Base-by-base conservation (phyloP, 169 alveolate species). In the Amoebophrya sp. region DNA sequence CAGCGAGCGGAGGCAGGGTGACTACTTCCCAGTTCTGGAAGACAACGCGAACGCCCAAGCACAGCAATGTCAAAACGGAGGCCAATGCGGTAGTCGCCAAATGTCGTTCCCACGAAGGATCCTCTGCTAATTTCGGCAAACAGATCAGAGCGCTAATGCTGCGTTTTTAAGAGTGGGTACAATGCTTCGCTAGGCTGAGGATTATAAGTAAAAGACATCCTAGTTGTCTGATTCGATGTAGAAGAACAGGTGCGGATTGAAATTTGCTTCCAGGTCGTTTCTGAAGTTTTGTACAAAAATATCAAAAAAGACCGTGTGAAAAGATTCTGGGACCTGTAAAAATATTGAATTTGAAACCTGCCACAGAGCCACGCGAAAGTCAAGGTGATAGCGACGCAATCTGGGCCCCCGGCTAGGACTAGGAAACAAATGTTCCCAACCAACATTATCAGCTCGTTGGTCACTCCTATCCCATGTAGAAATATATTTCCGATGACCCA, bases 1-100 rank as follows among this genome's bases (percentile, higher is more conserved):
- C 83, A 6, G 83, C 83, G 2, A 65, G 83, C 83, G 83, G 83
- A 6, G 83, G 83, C 83, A 65, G 33, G 39, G 83, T 65, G 83
- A 65, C 83, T 36, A 65, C 36, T 18, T 65, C 83, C 83, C 83
- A 65, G 26, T 65, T 65, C 36, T 1, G 2, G 83, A 65, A 65
- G 33, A 6, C 12, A 10, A 10, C 33, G 39, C 83, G 2, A 10
- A 65, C 26, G 36, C 83, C 26, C 38, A 65, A 26, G 83, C 12
- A 65, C 0, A 65, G 39, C 83, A 65, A 36, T 36, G 83, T 65
- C 26, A 65, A 36, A 6, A 65, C 33, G 83, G n/a, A 6, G 3
- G 33, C 83, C 83, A 65, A 18, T 36, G 2, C 83, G 83, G 33
- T 65, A 65, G 1, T 18, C 2, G 12, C 33, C 33, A 36, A 6